Evolutionary conservation across 106 monocot species (phyloP), one percentile per base, ranked within the genome.

Genomic region (Gastrodia elata): DNA sequence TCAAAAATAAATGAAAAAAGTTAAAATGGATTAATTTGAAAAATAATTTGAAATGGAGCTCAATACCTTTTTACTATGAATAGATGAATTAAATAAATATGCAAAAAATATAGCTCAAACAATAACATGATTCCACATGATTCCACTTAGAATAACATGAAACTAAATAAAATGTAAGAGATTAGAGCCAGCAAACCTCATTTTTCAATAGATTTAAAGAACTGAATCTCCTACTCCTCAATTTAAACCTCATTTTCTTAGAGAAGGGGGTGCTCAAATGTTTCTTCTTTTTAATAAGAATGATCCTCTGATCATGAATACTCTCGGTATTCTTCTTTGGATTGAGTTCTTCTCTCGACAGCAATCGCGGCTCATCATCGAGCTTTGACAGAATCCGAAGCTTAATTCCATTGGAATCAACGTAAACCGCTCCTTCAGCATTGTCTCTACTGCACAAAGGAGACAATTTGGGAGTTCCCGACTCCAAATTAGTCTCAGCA

Each of bases 391-490:
- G 84, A 39, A 88, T 88, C 34, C 85, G 74, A 72, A 91, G 38
- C 64, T 91, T 91, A 18, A 73, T 85, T 3, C 91, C 91, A 76
- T 80, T 83, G 18, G 91, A 85, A 85, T 91, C 91, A 71, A 88
- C 76, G 76, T 86, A 88, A 56, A 83, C 79, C 2, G 74, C 77
- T 55, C 83, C 81, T 56, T 85, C 78, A 55, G 4, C 41, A 39
- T 74, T 68, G 48, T 76, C 24, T 58, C 27, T 43, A 74, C 46
- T 33, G 37, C 61, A 42, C 6, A 27, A 32, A 4, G 70, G 48
- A 43, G 56, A 68, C 70, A 80, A n/a, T 65, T 81, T 87, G 14
- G 76, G 65, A 27, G 73, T 79, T 76, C 85, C 83, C 27, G 34
- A 26, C 48, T 85, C 87, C 32, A 25, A 37, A 32, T 15, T 26